phyloP scores from a whole-genome alignment of 208 protist genomes.

The Balamuthia mandrillaris region DNA sequence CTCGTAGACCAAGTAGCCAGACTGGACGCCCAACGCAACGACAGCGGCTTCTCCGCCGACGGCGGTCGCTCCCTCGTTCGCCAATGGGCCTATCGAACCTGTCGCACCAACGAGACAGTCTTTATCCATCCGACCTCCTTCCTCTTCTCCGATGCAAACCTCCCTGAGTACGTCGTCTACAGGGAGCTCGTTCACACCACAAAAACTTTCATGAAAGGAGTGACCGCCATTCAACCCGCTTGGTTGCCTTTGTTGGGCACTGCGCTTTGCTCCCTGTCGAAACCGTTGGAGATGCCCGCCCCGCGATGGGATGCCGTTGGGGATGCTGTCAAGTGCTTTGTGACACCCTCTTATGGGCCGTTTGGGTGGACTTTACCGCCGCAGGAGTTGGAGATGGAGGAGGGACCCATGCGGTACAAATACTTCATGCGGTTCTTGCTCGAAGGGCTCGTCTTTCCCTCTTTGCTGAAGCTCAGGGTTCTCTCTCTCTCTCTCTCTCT shows the following conservation, averaged over 20 bases:
- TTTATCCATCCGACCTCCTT: conserved; percentile 23
- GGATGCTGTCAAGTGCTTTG: background rate
- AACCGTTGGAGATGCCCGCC: conserved; percentile 28
- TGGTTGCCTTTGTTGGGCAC: conserved; percentile 15
- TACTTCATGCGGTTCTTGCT: conserved; percentile 38
- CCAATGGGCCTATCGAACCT: background rate
- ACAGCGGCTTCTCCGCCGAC: background rate
- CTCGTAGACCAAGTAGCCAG: background rate
- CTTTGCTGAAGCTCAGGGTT: background rate
- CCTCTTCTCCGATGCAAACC: conserved; percentile 17
- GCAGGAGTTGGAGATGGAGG: conserved; percentile 27
- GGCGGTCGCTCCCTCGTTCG: background rate
- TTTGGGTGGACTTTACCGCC: conserved; percentile 12
- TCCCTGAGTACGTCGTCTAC: conserved; percentile 24
- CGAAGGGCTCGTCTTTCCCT: background rate
- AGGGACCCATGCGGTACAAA: background rate
- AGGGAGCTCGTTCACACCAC: conserved; percentile 27
- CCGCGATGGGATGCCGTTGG: background rate
- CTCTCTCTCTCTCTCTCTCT: background rate
- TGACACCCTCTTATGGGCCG: conserved; percentile 24
- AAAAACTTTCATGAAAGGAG: conserved; percentile 40
- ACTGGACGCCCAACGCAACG: background rate
- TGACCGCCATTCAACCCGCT: conserved; percentile 21
- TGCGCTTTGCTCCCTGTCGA: conserved; percentile 3
- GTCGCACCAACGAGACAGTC: conserved; percentile 8